Conservation (phyloP, 257 asterid species). For the Ophiorrhiza pumila region DNA sequence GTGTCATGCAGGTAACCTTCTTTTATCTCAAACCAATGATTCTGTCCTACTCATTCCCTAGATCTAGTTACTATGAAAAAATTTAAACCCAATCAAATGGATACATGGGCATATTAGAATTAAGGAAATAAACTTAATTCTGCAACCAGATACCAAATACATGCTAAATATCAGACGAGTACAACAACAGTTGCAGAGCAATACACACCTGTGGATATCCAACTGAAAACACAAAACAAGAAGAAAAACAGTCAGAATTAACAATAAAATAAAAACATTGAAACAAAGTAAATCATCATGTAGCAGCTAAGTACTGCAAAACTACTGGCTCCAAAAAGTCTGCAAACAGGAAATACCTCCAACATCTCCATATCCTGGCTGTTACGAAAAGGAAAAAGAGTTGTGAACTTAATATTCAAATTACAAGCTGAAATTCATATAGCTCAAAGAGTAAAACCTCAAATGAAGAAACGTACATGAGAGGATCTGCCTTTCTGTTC, state of each 20-base stretch:
- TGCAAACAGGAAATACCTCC: conserved; percentile 48
- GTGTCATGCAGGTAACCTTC: not conserved
- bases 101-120: not conserved
- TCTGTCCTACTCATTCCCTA: not conserved
- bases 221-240: conserved; percentile 38
- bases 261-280: conserved; percentile 8
- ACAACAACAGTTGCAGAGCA: conserved; percentile 8
- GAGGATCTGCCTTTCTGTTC: conserved; percentile 93
- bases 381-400: conserved; percentile 27
- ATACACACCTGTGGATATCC: conserved; percentile 91
- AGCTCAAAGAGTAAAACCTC: conserved; percentile 25
- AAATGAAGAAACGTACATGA: conserved; percentile 60
- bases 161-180: not conserved
- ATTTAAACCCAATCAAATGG: not conserved
- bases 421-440: conserved; percentile 5
- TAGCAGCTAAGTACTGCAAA: conserved; percentile 33
- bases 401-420: conserved; percentile 3
- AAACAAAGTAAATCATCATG: not conserved
- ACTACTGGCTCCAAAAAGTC: conserved; percentile 37
- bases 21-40: not conserved
- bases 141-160: not conserved
- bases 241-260: conserved; percentile 26
- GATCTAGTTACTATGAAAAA: not conserved
- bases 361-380: conserved; percentile 76
- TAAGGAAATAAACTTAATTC: not conserved